Evolutionary conservation across 1,284 basidiomycete genomes (phyloP), one percentile per base, ranked within the genome.

Genomic region (Ceratobasidium sp.): DNA sequence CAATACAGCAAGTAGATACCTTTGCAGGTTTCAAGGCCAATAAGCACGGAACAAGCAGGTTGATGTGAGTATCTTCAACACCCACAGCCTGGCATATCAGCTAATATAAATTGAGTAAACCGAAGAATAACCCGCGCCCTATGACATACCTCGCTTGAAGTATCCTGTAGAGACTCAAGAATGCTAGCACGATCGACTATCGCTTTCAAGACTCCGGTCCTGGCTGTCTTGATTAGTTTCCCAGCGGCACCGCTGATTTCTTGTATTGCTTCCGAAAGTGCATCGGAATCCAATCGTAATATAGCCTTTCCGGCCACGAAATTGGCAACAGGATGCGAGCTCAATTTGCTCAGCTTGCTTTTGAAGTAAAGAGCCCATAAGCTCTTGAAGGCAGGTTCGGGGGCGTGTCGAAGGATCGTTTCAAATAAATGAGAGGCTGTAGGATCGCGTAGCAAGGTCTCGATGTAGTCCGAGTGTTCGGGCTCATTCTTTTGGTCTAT

Each of bases 351-450:
- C 48, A 96, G 82, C 76, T 90, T 92, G 26, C 88, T 80, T 26
- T 82, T 80, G 78, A 98, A 91, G 80, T 97, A 96, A 0, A 85
- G 85, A 3, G 80, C 78, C 94, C 95, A 97, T 4, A 97, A 78
- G 0, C 84, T 78, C 36, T 82, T 78, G 78, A 95, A 96, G 2
- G 89, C 84, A n/a, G 79, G 76, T 3, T 83, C 79, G 0, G 93
- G 89, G 5, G 89, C 85, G 55, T 87, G 84, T 2, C 81, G 80
- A 30, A 96, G 85, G 32, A 96, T 83, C 0, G 89, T 88, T 80
- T 97, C 95, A 12, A 95, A 84, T 1, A 96, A 84, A 78, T 96
- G 94, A 0, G 95, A 96, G 0, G 95, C 91, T 0, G 92, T 94
- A 2, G 90, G 86, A 77, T 96, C 92, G 45, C 93, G 87, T 14